Evolutionary conservation across 2,329 filamentous ascomycete genomes (phyloP).

Genomic region (Aspergillus uvarum): DNA sequence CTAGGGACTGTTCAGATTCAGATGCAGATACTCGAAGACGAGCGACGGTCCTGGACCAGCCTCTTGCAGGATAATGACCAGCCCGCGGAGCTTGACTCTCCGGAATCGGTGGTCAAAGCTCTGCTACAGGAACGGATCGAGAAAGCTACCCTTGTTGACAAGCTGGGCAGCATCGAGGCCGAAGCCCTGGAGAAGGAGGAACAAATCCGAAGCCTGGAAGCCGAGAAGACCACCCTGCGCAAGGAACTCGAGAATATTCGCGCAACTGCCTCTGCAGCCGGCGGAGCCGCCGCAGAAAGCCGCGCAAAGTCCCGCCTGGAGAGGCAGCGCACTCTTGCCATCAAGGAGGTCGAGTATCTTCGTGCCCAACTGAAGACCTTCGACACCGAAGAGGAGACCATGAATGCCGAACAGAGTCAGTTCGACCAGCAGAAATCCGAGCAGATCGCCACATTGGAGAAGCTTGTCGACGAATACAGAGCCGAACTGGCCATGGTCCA

Average conservation of each 20-base stretch:
- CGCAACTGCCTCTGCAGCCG: slow-evolving; percentile 40
- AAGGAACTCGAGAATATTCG: slow-evolving; percentile 71
- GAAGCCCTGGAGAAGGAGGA: slow-evolving; percentile 76
- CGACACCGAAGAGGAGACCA: slow-evolving; percentile 82
- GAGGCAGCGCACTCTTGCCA: slow-evolving; percentile 76
- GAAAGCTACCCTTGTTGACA: slow-evolving; percentile 75
- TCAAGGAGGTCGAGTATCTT: slow-evolving; percentile 92
- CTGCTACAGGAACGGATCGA: slow-evolving; percentile 80
- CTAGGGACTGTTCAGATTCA: slow-evolving; percentile 78
- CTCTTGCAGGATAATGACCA: slow-evolving; percentile 71
- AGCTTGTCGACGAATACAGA: slow-evolving; percentile 84
- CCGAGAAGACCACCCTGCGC: slow-evolving; percentile 64
- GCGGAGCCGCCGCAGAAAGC: slow-evolving; percentile 56
- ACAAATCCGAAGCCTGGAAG: slow-evolving; percentile 68
- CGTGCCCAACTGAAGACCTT: slow-evolving; percentile 87
- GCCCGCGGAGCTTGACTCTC: slow-evolving; percentile 76
- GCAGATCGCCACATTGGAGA: slow-evolving; percentile 78
- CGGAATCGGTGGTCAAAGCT: slow-evolving; percentile 81
- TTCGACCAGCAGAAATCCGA: slow-evolving; percentile 73
- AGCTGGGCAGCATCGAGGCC: slow-evolving; percentile 73
- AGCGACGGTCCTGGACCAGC: slow-evolving; percentile 80
- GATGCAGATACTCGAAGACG: slow-evolving; percentile 82
- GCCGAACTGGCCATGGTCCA: slow-evolving; percentile 73
- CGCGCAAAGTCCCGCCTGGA: slow-evolving; percentile 74
- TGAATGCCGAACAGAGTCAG: slow-evolving; percentile 67